Evolutionary conservation across 768 basidiomycete genomes (phyloP).

Genomic region (Termitomyces sp.): DNA sequence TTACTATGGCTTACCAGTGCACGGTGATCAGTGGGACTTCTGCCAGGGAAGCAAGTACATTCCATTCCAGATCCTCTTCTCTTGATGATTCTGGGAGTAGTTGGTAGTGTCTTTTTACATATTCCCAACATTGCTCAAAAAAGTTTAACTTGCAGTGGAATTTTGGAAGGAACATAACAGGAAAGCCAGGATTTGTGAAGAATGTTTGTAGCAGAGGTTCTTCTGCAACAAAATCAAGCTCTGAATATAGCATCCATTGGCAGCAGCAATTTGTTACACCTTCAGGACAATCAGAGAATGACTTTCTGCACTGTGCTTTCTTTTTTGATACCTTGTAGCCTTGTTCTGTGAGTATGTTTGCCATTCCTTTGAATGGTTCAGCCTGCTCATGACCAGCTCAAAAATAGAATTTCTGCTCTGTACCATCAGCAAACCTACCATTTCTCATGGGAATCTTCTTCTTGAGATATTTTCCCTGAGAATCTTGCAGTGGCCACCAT

Average conservation of each 20-base stretch:
- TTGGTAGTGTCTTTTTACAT: constrained; percentile 21
- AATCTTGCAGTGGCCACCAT: background rate
- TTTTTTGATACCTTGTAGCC: constrained; percentile 18
- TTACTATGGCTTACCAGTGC: background rate
- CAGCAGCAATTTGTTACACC: constrained; percentile 12
- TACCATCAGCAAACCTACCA: constrained; percentile 18
- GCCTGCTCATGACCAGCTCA: constrained; percentile 16
- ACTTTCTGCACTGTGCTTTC: constrained; percentile 18
- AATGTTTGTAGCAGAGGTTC: constrained; percentile 8
- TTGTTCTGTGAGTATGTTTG: constrained; percentile 20
- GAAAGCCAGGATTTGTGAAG: background rate
- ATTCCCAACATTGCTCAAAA: constrained; percentile 27
- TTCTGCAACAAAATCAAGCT: constrained; percentile 26
- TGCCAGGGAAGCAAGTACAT: background rate
- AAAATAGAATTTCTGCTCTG: constrained; percentile 24
- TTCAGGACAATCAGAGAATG: constrained; percentile 13
- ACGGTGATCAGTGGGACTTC: background rate
- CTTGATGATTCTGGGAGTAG: constrained; percentile 12
- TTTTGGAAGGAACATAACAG: background rate
- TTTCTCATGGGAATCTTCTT: constrained; percentile 25
- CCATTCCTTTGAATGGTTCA: constrained; percentile 36
- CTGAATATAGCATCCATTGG: constrained; percentile 17
- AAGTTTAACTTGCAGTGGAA: background rate
- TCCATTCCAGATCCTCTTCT: constrained; percentile 10
- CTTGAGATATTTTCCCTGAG: constrained; percentile 18